Evolutionary conservation across 352 stramenopile species (phyloP).

Genomic region (Pythium utonaiense): DNA sequence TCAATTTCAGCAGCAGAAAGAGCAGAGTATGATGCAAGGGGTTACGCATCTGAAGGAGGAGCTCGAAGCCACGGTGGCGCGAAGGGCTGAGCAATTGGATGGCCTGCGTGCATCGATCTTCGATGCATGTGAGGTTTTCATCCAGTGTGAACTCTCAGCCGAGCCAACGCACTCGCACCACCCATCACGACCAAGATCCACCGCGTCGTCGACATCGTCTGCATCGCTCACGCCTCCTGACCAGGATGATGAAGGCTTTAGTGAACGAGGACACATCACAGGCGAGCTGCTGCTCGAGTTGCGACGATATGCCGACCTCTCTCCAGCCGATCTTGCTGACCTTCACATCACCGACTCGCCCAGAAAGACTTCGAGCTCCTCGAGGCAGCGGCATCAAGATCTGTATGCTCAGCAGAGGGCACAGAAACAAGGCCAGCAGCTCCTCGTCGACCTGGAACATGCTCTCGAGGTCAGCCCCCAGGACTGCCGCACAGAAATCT

Average conservation of each 20-base stretch:
- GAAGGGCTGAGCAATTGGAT: slow-evolving; percentile 37
- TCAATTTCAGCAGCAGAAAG: slow-evolving; percentile 27
- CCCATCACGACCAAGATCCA: neutral
- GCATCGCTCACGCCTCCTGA: slow-evolving; percentile 7
- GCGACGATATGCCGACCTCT: slow-evolving; percentile 46
- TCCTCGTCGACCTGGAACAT: slow-evolving; percentile 40
- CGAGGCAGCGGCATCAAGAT: neutral
- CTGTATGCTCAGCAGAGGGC: neutral
- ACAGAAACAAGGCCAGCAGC: slow-evolving; percentile 16
- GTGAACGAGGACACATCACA: neutral
- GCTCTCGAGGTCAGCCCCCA: slow-evolving; percentile 45
- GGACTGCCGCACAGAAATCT: slow-evolving; percentile 58
- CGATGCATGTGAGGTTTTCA: slow-evolving; percentile 56
- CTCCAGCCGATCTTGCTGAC: slow-evolving; percentile 36
- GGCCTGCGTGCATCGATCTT: slow-evolving; percentile 52
- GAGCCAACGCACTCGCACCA: neutral
- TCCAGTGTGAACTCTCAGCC: slow-evolving; percentile 26
- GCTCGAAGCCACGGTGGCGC: slow-evolving; percentile 15
- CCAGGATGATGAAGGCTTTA: slow-evolving; percentile 6
- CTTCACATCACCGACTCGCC: slow-evolving; percentile 22
- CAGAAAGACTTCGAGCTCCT: neutral
- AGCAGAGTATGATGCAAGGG: slow-evolving; percentile 17
- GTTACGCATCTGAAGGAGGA: slow-evolving; percentile 16
- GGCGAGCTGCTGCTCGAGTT: slow-evolving; percentile 27
- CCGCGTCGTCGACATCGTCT: neutral